Evolutionary conservation across 192 early-diverging fungal species (phyloP).

Genomic region (Coemansia sp.): DNA sequence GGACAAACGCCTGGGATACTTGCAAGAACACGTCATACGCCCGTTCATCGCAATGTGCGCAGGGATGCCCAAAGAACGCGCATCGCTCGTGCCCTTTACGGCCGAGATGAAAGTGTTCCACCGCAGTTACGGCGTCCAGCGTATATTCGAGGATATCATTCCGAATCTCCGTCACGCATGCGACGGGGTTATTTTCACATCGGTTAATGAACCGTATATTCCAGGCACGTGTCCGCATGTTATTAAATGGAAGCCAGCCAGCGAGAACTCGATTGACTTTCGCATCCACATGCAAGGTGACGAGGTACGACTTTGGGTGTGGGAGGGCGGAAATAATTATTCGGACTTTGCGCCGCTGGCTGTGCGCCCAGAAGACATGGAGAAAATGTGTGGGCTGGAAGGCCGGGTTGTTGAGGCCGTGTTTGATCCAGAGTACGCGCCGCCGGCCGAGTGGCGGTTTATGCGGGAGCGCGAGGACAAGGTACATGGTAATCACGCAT

Average conservation of each 20-base stretch:
- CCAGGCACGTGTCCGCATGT: slow-evolving; percentile 66
- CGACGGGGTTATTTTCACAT: slow-evolving; percentile 78
- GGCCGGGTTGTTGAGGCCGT: slow-evolving; percentile 65
- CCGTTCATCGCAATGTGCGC: slow-evolving; percentile 51
- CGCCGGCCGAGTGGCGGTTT: slow-evolving; percentile 63
- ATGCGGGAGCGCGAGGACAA: slow-evolving; percentile 84
- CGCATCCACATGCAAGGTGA: slow-evolving; percentile 42
- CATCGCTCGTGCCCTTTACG: slow-evolving; percentile 1
- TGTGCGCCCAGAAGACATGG: slow-evolving; percentile 60
- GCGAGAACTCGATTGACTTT: slow-evolving; percentile 82
- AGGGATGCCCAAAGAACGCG: not conserved
- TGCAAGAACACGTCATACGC: slow-evolving; percentile 62
- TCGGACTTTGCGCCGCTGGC: slow-evolving; percentile 55
- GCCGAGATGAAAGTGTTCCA: slow-evolving; percentile 69
- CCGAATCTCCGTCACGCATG: slow-evolving; percentile 64
- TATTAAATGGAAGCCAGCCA: slow-evolving; percentile 84
- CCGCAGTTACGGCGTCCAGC: slow-evolving; percentile 62
- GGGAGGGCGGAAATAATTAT: slow-evolving; percentile 50
- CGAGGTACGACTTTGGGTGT: slow-evolving; percentile 49
- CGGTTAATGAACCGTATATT: slow-evolving; percentile 60
- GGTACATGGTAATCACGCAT: slow-evolving; percentile 64
- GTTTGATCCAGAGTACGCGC: slow-evolving; percentile 55
- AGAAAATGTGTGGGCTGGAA: slow-evolving; percentile 35
- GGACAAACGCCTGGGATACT: slow-evolving; percentile 67
- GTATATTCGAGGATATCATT: slow-evolving; percentile 59